phyloP scores from a whole-genome alignment of 75 land plant genomes.

The Pseudotsuga menziesii region DNA sequence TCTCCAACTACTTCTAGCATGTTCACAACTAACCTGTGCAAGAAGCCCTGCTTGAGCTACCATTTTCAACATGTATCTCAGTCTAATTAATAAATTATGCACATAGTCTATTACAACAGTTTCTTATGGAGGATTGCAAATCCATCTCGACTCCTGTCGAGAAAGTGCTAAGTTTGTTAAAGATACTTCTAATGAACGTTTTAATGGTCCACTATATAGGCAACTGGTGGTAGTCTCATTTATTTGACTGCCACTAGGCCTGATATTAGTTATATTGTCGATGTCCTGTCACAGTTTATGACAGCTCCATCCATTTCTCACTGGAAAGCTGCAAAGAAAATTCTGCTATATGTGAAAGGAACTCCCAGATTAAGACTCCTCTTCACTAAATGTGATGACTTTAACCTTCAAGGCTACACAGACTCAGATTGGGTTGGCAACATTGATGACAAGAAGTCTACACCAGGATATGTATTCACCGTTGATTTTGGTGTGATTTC shows the following conservation, averaged over 20 bases:
- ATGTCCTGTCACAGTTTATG: conserved; percentile 2
- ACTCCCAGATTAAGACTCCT: conserved; percentile 8
- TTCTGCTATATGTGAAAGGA: conserved; percentile 12
- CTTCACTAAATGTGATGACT: background rate
- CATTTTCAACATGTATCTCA: too few species aligned
- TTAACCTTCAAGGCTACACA: background rate
- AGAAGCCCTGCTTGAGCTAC: too few species aligned
- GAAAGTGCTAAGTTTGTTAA: background rate
- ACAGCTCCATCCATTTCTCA: background rate
- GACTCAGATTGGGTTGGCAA: conserved; percentile 13
- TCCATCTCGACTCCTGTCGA: background rate
- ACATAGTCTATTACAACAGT: background rate
- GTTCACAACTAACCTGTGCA: too few species aligned
- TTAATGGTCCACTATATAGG: background rate
- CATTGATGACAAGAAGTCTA: conserved; percentile 6
- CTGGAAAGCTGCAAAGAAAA: background rate
- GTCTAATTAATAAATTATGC: too few species aligned
- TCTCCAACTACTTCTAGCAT: too few species aligned
- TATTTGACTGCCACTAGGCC: background rate
- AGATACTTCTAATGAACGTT: background rate
- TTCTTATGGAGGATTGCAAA: background rate
- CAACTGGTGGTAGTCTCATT: background rate
- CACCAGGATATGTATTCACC: background rate
- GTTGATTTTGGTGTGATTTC: background rate
- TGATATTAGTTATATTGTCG: background rate